Evolutionary conservation across 192 early-diverging fungal genomes (phyloP), one percentile per base, ranked within the genome.

Genomic region (Entophlyctis luteolus): DNA sequence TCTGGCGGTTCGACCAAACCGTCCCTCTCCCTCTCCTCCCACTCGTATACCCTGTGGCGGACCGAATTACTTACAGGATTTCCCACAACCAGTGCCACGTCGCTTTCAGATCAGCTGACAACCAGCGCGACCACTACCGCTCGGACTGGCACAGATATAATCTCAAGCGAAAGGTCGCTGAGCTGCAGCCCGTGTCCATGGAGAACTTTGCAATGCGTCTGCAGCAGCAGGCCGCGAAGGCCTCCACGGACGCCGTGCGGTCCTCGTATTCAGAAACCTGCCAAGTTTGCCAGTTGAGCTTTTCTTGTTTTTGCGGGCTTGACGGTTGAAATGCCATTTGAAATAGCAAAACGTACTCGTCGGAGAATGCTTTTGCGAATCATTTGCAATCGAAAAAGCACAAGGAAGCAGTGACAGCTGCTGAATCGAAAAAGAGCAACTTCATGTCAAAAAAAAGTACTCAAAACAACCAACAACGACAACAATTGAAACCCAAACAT

Each of bases 81-180:
- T 20, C 5, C 48, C 38, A 0, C 55, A 56, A 56, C 18, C 39
- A 71, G 70, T 99, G 97, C 77, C 92, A 98, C 72, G 90, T 96
- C 18, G 92, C 92, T 5, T 99, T 99, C 77, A 74, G 86, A 67
- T 82, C 90, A 1, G 86, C 93, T 14, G 92, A 96, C 42, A 76
- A 85, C 68, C 97, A 99, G 79, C 79, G 97, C 37, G 84, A 86
- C 32, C 97, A 99, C 77, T 96, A 95, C 75, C 84, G 88, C 27
- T 88, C 90, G 32, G 94, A 99, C 82, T 99, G 97, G 96, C 98
- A 99, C 67, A 82, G 95, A 35, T 99, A 99, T 85, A 99, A 99
- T 75, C 76, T 98, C 28, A 98, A 98, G 82, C 88, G 96, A 66
- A 95, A 97, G 70, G 92, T 98, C 28, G 94, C 89, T 14, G 91